Percentiles rank a stretch among this genome's conserved stretches.
Evolutionary conservation across 2,329 filamentous ascomycete species (phyloP).

Genomic region (Rhynchosporium agropyri): DNA sequence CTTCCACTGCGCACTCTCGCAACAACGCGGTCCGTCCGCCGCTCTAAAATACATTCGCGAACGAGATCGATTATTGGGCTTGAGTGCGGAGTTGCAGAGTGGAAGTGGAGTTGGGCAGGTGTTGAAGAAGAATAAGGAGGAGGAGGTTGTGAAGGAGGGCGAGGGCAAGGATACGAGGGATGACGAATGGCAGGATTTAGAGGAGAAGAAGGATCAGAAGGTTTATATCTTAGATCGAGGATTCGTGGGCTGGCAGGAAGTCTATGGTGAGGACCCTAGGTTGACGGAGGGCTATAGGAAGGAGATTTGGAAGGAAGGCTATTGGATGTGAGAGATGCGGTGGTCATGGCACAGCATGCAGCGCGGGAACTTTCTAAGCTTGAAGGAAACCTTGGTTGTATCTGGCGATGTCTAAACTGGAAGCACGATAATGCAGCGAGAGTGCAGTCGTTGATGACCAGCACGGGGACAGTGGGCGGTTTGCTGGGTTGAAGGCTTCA

Average conservation of each 20-base stretch:
- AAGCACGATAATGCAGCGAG: no score
- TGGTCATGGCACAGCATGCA: neutral
- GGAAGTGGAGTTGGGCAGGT: slow-evolving; percentile 30
- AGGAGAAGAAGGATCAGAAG: slow-evolving; percentile 56
- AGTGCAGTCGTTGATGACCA: no score
- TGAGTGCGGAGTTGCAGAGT: slow-evolving; percentile 28
- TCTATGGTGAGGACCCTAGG: slow-evolving; percentile 73
- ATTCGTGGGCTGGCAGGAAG: slow-evolving; percentile 88
- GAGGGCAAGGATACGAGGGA: slow-evolving; percentile 42
- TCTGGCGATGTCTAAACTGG: neutral
- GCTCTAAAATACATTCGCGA: slow-evolving; percentile 80
- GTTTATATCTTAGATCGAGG: slow-evolving; percentile 82
- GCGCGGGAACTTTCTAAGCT: neutral
- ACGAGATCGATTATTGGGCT: slow-evolving; percentile 53
- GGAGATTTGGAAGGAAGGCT: slow-evolving; percentile 70
- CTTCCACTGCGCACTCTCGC: slow-evolving; percentile 92
- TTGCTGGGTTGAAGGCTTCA: no score
- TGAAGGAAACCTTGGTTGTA: neutral
- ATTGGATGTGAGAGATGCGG: slow-evolving; percentile 32
- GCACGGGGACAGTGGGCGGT: no score
- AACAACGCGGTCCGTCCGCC: slow-evolving; percentile 84
- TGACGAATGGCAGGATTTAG: slow-evolving; percentile 37
- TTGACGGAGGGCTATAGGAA: slow-evolving; percentile 84
- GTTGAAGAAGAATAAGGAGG: slow-evolving; percentile 31
- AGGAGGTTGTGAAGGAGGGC: slow-evolving; percentile 33